Percentiles rank a stretch among this genome's conserved stretches.
Evolutionary conservation across 257 asterid genomes (phyloP).

Genomic region (Linaria vulgaris): DNA sequence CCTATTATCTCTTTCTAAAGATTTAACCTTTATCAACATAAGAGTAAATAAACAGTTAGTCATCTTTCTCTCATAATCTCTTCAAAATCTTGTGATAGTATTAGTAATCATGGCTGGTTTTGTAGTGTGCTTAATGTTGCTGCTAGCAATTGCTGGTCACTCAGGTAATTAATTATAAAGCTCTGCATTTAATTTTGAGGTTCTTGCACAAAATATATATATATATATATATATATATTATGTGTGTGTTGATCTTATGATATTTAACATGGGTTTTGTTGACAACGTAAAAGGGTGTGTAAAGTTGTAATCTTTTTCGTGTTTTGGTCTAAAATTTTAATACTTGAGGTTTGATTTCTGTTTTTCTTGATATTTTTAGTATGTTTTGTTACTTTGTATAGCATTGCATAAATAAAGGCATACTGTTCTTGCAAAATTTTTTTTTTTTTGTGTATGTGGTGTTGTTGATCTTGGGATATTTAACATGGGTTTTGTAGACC

Average conservation of each 20-base stretch:
- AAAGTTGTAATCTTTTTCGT: no score
- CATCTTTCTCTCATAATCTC: constrained; percentile 20
- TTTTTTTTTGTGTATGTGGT: background rate
- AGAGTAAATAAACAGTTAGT: no score
- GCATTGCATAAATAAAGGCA: no score
- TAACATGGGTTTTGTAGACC: constrained; percentile 1
- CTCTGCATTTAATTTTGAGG: background rate
- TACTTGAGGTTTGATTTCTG: no score
- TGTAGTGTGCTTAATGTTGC: constrained; percentile 39
- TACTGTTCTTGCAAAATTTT: background rate
- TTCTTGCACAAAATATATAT: background rate
- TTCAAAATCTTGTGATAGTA: constrained; percentile 19
- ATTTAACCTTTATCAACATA: no score
- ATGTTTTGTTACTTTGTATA: no score
- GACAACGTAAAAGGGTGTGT: no score
- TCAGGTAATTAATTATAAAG: constrained; percentile 47
- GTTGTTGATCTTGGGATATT: background rate
- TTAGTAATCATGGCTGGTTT: constrained; percentile 52
- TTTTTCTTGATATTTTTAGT: no score
- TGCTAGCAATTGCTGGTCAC: constrained; percentile 53
- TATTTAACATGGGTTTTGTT: no score
- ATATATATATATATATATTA: no score
- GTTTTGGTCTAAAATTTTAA: no score
- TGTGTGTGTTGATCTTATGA: no score
- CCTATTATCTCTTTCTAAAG: background rate